Evolutionary conservation across 805 yeast genomes (phyloP), one percentile per base, ranked within the genome.

Genomic region (Groenewaldozyma salmanticensis): DNA sequence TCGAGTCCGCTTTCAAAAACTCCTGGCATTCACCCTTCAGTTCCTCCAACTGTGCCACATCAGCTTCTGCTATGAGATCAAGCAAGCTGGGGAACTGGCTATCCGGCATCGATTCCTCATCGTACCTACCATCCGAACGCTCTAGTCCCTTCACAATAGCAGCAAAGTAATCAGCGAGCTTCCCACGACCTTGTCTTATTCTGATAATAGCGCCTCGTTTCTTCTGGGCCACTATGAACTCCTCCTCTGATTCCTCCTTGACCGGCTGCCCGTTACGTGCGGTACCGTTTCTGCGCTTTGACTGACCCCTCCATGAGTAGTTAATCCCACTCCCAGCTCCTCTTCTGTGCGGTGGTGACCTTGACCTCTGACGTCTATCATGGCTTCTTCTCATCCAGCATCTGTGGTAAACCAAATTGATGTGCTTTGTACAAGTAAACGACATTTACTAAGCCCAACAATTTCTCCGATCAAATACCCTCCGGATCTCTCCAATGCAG

Each of bases 151-250:
- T 18, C 18, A 42, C 36, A 21, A 45, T 43, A 17, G 45, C 40
- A 11, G 46, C 47, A 9, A 60, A 36, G 45, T 42, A 38, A 42
- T 59, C 64, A 9, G 54, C 36, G 4, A 53, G 52, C 4, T 39
- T 39, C 5, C 47, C 51, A 2, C 64, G 44, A 7, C 46, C 48
- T 27, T 58, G 54, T 21, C 43, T 41, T 19, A 58, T 38, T 6
- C 64, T 47, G 13, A 59, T 53, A 31, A 52, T 31, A 4, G 64
- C 53, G 2, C 63, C 62, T 31, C 46, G 42, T 27, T 48, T 47
- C 31, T 44, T 52, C 42, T 59, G 64, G 37, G 44, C 42, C 27
- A 54, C 37, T 17, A 53, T 49, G 42, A 59, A 59, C 34, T 44
- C 46, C 18, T 55, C 58, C 38, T 59, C 64, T 3, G 47, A 51